Base-by-base conservation (phyloP, 164 flowering plant species). In the Tetrastigma voinierianum region DNA sequence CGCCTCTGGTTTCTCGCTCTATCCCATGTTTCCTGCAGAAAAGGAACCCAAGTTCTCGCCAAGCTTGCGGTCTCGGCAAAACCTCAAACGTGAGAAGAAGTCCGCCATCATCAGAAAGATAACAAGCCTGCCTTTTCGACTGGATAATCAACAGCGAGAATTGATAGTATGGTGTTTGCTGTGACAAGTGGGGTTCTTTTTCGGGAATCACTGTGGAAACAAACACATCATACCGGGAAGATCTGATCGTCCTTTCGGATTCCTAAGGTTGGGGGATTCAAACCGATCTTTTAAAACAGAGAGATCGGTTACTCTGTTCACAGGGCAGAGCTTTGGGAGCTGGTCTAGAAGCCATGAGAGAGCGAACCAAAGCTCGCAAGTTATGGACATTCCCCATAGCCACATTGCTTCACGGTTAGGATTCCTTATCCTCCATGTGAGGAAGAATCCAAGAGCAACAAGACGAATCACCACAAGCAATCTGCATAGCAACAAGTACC, bases 141-240 rank as follows among this genome's bases (percentile, higher is more conserved):
- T 0, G 96, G 98, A 61, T 93, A 93, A 62, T 89, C 93, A 48
- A 86, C 92, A 4, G 97, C 96, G 7, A 93, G 84, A 71, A 93
- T 89, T 0, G 97, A 93, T 0, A 93, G 87, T 61, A 93, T 84
- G 19, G 96, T 93, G 74, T 93, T 90, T n/a, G 98, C 86, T 0
- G 96, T 90, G 61, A 93, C 98, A 32, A 93, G 87, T 6, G 98
- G 12, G 98, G 96, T 62, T 93, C 98, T 58, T 93, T 93, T 15
- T 93, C 97, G 9, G 97, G 83, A 74, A 90, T 97, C 15, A 92
- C 97, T 9, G 97, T 93, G 24, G 97, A 93, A 13, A 93, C 98
- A 73, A 89, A 93, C 1, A 90, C 81, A 68, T 93, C 97, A 18
- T 86, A 1, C 96, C 97, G 0, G 97, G 97, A 56, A 93, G 92